Conservation (phyloP, 73 alveolate genomes). For the Urostyla sp. region DNA sequence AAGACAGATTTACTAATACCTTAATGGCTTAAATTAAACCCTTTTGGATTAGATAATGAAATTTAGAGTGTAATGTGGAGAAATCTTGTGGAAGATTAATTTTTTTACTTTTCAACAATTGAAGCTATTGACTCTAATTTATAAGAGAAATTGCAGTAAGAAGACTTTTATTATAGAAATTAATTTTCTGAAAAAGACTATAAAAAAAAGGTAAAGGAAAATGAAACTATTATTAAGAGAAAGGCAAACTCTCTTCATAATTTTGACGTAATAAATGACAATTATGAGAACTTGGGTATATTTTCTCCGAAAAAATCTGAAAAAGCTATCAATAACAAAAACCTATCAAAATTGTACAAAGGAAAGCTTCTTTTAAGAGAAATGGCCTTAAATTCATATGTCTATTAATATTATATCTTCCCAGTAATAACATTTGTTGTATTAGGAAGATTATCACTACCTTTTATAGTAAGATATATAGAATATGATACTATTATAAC, state of each 20-base stretch:
- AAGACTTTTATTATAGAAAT: neutral
- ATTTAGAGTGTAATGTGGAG: constrained; percentile 14
- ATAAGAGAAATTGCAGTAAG: neutral
- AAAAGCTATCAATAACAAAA: neutral
- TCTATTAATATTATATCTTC: neutral
- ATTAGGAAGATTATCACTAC: neutral
- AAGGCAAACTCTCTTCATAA: neutral
- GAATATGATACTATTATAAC: neutral
- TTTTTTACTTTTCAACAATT: neutral
- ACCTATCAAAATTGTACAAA: neutral
- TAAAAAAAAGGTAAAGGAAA: neutral
- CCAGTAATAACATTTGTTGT: neutral
- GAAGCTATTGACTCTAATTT: constrained; percentile 1
- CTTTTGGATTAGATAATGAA: neutral
- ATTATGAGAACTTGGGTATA: neutral
- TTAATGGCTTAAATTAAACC: neutral
- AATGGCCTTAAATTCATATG: neutral
- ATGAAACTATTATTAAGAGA: neutral
- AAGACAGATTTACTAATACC: neutral
- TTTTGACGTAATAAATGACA: neutral
- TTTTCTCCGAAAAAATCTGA: neutral
- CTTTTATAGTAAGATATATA: neutral
- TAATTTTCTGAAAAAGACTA: neutral
- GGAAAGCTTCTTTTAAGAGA: constrained; percentile 1
- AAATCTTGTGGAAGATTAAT: constrained; percentile 6